Percentiles rank a stretch among this genome's conserved stretches.
Evolutionary conservation across 768 basidiomycete genomes (phyloP).

Genomic region (Boletus subparvulus): DNA sequence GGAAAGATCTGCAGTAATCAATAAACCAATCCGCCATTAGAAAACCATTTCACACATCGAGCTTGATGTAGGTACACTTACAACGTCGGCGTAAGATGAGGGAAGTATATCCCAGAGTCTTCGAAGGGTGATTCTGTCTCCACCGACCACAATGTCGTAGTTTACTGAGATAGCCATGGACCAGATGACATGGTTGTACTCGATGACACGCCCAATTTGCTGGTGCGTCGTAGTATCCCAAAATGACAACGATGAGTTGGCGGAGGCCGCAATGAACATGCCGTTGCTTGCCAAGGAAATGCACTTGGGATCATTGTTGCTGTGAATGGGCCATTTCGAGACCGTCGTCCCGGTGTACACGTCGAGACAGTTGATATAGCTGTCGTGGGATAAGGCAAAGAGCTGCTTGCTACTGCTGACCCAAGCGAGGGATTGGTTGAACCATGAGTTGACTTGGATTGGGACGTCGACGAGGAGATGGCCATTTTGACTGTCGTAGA

Average conservation of each 20-base stretch:
- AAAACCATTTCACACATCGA: too few species aligned
- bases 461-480: not conserved
- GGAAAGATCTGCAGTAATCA: too few species aligned
- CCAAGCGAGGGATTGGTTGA: not conserved
- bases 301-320: not conserved
- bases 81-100: not conserved
- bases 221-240: slow-evolving; percentile 1
- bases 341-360: not conserved
- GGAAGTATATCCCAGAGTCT: not conserved
- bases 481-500: not conserved
- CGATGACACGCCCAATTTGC: not conserved
- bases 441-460: not conserved
- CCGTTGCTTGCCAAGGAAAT: not conserved
- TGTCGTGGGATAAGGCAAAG: not conserved
- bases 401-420: not conserved
- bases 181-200: not conserved
- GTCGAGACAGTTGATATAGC: not conserved
- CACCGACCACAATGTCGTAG: not conserved
- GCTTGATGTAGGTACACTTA: not conserved
- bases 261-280: not conserved
- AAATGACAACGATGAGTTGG: not conserved
- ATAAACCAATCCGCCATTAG: too few species aligned
- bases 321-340: not conserved
- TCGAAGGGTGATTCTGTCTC: not conserved
- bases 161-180: not conserved